Base-by-base conservation (phyloP, 2,329 filamentous ascomycete species). In the Microcera coccophila region DNA sequence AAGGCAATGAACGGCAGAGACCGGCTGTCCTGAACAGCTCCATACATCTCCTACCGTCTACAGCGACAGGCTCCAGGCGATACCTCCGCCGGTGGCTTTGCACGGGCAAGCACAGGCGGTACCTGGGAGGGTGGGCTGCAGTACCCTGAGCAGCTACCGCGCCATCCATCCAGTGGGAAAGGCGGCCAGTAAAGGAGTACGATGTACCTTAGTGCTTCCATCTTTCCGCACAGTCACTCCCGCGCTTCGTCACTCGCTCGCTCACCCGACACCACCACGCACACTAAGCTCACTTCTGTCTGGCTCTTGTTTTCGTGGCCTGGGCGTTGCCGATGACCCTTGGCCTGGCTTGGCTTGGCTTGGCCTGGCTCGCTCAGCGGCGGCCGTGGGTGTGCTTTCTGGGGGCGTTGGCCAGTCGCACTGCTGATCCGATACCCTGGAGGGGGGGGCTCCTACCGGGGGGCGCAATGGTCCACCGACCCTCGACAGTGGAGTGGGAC, bases 301-400 rank as follows among this genome's bases (percentile, higher is more conserved):
- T 34, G 16, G 15, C 15, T 34, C 14, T 18, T 35, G 18, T n/a
- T n/a, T 39, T 40, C 49, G 44, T 42, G 45, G 39, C 37, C 38
- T 36, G 36, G 29, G 29, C 8, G 8, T 32, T 32, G 29, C 29
- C 29, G 29, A 32, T 35, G 43, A 54, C 52, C 46, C 42, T 44
- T 55, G 42, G 54, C 45, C 41, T 52, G 36, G 39, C 16, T 18
- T 33, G 18, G 24, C 41, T 43, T 55, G 41, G 54, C 44, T 39
- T 52, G 36, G 39, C 16, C 18, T 35, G 21, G 28, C 38, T 18
- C 19, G 28, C 44, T 44, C 45, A 48, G 44, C 50, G 49, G 42
- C 48, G 53, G 49, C 53, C 57, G 52, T 60, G 50, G 50, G 47
- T 49, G 43, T 54, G 56, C 57, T 58, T 57, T 58, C 53, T 50